These are phyloP conservation scores for Apiospora arundinis DNA, from an alignment of 2,329 filamentous ascomycete species.

Conservation along the genomic window DNA sequence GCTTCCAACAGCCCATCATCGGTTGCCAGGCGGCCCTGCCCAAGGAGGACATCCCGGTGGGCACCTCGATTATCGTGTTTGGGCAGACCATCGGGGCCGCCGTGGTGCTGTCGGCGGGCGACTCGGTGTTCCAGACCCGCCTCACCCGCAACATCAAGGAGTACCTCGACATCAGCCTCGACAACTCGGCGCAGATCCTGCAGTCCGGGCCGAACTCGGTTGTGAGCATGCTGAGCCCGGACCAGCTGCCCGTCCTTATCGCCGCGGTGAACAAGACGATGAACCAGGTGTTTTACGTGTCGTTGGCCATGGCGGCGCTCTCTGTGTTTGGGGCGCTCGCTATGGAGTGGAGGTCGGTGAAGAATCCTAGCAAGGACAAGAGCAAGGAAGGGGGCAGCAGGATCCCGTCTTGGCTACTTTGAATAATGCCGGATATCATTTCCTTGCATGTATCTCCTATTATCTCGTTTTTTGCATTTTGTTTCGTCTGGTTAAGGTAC, in stretches of 20 bases:
- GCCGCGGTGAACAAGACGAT: conserved; percentile 20
- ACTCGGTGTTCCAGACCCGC: conserved; percentile 70
- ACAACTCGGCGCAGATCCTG: conserved; percentile 20
- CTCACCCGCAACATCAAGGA: conserved; percentile 20
- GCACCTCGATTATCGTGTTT: conserved; percentile 61
- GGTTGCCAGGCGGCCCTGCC: conserved; percentile 60
- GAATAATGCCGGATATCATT: too few relatives aligned
- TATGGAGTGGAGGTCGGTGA: conserved; percentile 24
- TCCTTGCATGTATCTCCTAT: neutral
- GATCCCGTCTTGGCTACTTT: neutral
- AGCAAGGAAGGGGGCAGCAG: neutral
- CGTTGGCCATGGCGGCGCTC: conserved; percentile 21
- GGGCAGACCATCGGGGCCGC: conserved; percentile 71
- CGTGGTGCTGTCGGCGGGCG: conserved; percentile 67
- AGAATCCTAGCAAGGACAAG: neutral
- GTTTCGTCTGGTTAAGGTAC: neutral
- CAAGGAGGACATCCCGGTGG: conserved; percentile 55
- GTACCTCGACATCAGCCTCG: conserved; percentile 21
- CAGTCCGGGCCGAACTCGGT: conserved; percentile 12
- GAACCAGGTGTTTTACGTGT: conserved; percentile 24
- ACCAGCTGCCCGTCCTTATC: conserved; percentile 16
- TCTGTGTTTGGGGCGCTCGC: conserved; percentile 23
- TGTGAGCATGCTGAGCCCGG: neutral
- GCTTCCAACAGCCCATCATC: conserved; percentile 55
- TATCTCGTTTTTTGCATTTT: too few relatives aligned